phyloP scores from a whole-genome alignment of 139 green algal genomes.

The Zygnema circumcarinatum region DNA sequence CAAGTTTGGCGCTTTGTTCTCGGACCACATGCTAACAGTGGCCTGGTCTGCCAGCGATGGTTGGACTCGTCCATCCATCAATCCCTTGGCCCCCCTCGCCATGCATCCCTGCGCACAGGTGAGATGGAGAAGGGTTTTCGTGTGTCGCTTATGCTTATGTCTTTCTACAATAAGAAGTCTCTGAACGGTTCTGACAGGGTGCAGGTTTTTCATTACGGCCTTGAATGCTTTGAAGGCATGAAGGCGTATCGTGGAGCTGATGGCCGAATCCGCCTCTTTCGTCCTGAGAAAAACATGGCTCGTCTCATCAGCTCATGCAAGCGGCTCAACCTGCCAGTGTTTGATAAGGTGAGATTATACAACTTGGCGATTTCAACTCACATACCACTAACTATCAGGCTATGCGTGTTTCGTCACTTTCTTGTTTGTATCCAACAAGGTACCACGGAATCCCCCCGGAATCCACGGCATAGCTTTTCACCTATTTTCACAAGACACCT shows the following conservation, averaged over 20 bases:
- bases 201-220: slow-evolving; percentile 66
- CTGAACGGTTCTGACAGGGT: neutral
- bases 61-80: slow-evolving; percentile 73
- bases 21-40: slow-evolving; percentile 79
- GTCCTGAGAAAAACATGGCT: slow-evolving; percentile 81
- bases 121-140: neutral
- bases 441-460: no score
- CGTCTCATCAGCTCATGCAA: slow-evolving; percentile 70
- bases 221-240: slow-evolving; percentile 69
- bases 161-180: neutral
- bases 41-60: slow-evolving; percentile 67
- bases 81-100: slow-evolving; percentile 65
- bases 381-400: neutral
- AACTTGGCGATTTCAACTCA: no score
- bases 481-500: neutral
- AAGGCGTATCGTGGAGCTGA: slow-evolving; percentile 61
- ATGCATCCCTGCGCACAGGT: slow-evolving; percentile 75
- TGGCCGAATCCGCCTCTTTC: slow-evolving; percentile 71
- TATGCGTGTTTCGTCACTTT: neutral
- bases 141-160: neutral
- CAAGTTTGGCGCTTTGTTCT: slow-evolving; percentile 49
- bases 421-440: neutral
- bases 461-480: neutral
- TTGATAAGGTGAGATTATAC: slow-evolving; percentile 57
- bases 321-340: slow-evolving; percentile 70